Base-by-base conservation (phyloP, 1,284 basidiomycete genomes). In the Chalciporus sp. region DNA sequence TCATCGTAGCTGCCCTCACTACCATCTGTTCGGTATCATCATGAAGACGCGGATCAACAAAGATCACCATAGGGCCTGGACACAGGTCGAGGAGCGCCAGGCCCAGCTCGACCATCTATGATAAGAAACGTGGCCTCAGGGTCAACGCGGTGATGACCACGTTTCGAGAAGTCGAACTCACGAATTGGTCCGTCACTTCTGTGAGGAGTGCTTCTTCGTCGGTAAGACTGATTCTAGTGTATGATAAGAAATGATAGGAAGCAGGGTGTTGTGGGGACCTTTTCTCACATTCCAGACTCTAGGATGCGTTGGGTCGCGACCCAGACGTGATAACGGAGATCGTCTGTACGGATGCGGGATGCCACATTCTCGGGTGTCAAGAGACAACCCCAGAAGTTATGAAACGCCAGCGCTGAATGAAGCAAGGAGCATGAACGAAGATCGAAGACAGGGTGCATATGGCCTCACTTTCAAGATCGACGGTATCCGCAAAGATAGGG, bases 31-130 rank as follows among this genome's bases (percentile, higher is more conserved):
- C 37, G 0, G 64, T 44, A 58, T 78, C 63, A 28, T 66, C 59
- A 49, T 75, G 67, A 20, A 64, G 61, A 42, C 75, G 70, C 8
- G 81, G 74, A 61, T 85, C 80, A 42, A 86, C 65, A 53, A 79
- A 80, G 23, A 81, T 77, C 42, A 81, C 70, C 56, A 85, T 78
- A 1, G 74, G 73, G 1, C 80, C 82, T 2, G 71, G 56, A 28
- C 73, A 71, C 23, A 73, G 66, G 53, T 77, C 75, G 48, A 77
- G 61, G 49, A 82, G 62, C 4, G 72, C 71, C 2, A 66, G 62
- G 23, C 80, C 80, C 20, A 85, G 61, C 60, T 84, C 78, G 47
- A 81, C 74, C 41, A 84, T 61, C 84, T 86, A 55, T 28, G 26
- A 12, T 39, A 39, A 37, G 12, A 50, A 8, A 48, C 7, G 17